Base-by-base conservation (phyloP, 2,329 filamentous ascomycete species). In the Atkinsonella hypoxylon region DNA sequence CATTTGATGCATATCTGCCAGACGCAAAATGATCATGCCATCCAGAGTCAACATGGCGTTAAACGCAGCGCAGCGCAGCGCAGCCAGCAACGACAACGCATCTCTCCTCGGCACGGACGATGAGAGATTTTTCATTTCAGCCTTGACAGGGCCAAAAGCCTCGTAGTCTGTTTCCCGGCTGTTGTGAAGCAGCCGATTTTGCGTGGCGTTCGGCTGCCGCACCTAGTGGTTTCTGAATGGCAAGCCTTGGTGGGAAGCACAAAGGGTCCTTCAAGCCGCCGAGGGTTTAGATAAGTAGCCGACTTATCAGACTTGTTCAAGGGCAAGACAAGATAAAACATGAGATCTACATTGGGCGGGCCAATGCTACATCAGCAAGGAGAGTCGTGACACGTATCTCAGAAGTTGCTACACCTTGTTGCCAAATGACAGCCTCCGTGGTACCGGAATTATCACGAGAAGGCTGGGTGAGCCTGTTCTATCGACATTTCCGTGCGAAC, bases 51-150 rank as follows among this genome's bases (percentile, higher is more conserved):
- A 32, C 12, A 32, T 32, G 31, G 31, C 31, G 31, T 32, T 32
- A 39, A 34, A 43, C n/a, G n/a, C n/a, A n/a, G n/a, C n/a, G n/a
- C n/a, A n/a, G n/a, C n/a, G n/a, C n/a, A n/a, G n/a, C 39, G 26
- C 42, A 42, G 8, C 41, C 17, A 38, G 30, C 39, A 42, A 13
- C 12, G 20, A 30, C 26, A 7, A 44, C 20, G 12, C 31, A 34
- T 38, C 42, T 41, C n/a, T 10, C 18, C 31, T 41, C 32, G 41
- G 42, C 48, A 31, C 12, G 20, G 32, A 32, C 42, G 48, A 42
- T 50, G 41, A 50, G 45, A 34, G 22, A 17, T 45, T 45, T 30
- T 45, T 32, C 41, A 20, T 32, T 32, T 32, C 48, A 39, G 50
- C 38, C 51, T n/a, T 38, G 31, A 36, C 49, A 45, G 26, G 31